Evolutionary conservation across 805 yeast genomes (phyloP).

Genomic region (Barnettozyma populi): DNA sequence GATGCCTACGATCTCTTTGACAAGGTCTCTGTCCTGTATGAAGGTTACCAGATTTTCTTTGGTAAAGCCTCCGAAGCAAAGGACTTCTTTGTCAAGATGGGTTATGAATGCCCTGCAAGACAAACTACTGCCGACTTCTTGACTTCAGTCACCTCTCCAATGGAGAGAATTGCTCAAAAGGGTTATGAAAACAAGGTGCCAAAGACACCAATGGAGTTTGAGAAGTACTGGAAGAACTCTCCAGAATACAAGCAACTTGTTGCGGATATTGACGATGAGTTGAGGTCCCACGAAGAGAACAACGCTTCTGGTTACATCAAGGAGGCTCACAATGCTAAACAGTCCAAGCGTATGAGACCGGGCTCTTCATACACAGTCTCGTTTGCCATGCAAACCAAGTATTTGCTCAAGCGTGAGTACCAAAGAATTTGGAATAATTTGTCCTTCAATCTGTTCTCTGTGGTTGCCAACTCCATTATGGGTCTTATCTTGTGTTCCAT

Average conservation of each 20-base stretch:
- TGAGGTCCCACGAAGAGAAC: neutral
- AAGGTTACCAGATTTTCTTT: conserved; percentile 51
- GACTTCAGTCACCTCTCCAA: conserved; percentile 50
- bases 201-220: conserved; percentile 46
- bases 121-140: conserved; percentile 57
- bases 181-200: conserved; percentile 49
- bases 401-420: conserved; percentile 40
- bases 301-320: conserved; percentile 36
- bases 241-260: conserved; percentile 36
- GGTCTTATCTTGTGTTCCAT: conserved; percentile 52
- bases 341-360: conserved; percentile 41
- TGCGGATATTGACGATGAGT: conserved; percentile 34
- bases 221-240: conserved; percentile 44
- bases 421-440: conserved; percentile 45
- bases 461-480: conserved; percentile 43
- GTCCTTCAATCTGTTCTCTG: conserved; percentile 40
- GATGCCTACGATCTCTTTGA: conserved; percentile 50
- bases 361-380: conserved; percentile 51
- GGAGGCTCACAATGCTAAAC: conserved; percentile 47
- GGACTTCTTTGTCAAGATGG: conserved; percentile 46
- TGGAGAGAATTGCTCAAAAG: conserved; percentile 38
- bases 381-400: conserved; percentile 45
- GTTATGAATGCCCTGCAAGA: conserved; percentile 50
- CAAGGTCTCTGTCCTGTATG: conserved; percentile 47
- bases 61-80: conserved; percentile 44